Evolutionary conservation across 768 basidiomycete species (phyloP).

Genomic region (Lentinula guzmanii): DNA sequence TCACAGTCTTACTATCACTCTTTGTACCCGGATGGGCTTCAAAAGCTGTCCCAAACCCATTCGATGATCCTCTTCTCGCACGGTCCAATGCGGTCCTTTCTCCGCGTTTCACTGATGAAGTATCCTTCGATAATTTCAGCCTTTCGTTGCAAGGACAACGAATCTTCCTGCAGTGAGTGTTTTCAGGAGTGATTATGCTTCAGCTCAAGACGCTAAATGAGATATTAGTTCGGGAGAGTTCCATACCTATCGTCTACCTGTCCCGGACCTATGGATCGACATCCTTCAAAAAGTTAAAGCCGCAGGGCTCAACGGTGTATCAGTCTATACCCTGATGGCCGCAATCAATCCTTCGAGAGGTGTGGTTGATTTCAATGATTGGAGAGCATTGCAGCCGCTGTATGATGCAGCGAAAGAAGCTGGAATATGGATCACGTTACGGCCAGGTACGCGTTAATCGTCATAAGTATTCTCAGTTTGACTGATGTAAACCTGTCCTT

Average conservation of each 20-base stretch:
- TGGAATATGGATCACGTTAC: conserved; percentile 74
- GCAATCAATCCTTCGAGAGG: conserved; percentile 70
- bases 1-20: not conserved
- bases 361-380: conserved; percentile 67
- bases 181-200: not conserved
- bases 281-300: conserved; percentile 79
- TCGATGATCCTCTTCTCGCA: not conserved
- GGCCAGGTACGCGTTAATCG: conserved; percentile 51
- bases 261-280: conserved; percentile 76
- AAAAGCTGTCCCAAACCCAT: not conserved
- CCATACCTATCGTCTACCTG: conserved; percentile 77
- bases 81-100: not conserved
- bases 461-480: not conserved
- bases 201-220: not conserved
- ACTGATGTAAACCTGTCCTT: not conserved
- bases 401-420: conserved; percentile 69
- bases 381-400: conserved; percentile 62
- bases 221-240: conserved; percentile 71
- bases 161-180: conserved; percentile 61
- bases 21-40: not conserved
- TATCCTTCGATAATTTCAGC: conserved; percentile 60
- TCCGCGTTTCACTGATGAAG: not conserved
- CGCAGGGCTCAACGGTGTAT: conserved; percentile 72
- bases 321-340: conserved; percentile 79
- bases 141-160: conserved; percentile 64